A percentile compares a stretch with the other conserved stretches of the same genome.
Evolutionary conservation across 345 rosid species (phyloP).

Genomic region (Odontarrhena argentea): DNA sequence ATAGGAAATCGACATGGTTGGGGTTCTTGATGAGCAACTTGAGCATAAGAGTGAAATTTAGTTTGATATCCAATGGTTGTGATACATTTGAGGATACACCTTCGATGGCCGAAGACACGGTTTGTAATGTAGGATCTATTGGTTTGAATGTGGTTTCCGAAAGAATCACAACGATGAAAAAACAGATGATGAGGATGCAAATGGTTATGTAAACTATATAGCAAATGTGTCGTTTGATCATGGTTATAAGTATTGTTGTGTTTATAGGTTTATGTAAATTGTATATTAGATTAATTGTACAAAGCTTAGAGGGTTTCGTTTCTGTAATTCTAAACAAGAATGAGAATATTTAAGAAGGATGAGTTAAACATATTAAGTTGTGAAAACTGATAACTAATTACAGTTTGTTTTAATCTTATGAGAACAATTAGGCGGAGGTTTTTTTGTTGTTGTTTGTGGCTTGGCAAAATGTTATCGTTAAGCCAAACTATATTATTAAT

Average conservation of each 20-base stretch:
- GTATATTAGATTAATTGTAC: not conserved
- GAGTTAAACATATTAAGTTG: not conserved
- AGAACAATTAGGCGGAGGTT: constrained; percentile 4
- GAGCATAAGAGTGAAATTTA: constrained; percentile 55
- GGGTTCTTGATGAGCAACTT: constrained; percentile 47
- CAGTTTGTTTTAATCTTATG: constrained; percentile 16
- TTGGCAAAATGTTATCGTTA: constrained; percentile 1
- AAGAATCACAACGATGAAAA: constrained; percentile 37
- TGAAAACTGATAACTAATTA: constrained; percentile 1
- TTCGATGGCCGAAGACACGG: constrained; percentile 48
- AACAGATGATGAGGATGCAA: constrained; percentile 35
- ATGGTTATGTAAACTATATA: constrained; percentile 33
- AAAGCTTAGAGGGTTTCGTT: constrained; percentile 6
- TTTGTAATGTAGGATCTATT: constrained; percentile 43
- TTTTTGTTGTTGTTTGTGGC: not conserved
- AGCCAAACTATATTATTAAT: constrained; percentile 10
- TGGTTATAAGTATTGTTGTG: not conserved
- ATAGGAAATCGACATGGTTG: constrained; percentile 52
- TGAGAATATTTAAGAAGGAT: not conserved
- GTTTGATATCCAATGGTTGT: constrained; percentile 39
- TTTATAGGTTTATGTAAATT: constrained; percentile 3
- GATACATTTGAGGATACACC: constrained; percentile 52
- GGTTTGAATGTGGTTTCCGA: constrained; percentile 56
- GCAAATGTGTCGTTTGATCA: constrained; percentile 34
- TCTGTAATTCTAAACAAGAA: not conserved